phyloP scores from a whole-genome alignment of 192 early-diverging fungal species.

The Podila clonocystis region DNA sequence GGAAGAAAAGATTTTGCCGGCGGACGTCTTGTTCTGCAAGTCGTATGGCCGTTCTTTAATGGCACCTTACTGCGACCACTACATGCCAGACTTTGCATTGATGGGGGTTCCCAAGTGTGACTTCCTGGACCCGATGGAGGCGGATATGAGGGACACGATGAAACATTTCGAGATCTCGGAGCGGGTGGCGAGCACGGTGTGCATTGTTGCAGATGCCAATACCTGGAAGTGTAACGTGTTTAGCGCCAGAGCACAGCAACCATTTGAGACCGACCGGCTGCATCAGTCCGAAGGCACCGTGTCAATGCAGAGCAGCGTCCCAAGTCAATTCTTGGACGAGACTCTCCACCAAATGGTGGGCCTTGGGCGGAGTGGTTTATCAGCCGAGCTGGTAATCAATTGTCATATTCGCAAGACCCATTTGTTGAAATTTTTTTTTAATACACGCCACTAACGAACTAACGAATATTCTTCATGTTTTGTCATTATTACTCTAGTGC shows the following conservation, averaged over 20 bases:
- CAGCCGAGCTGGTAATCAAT: conserved; percentile 56
- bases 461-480: background rate
- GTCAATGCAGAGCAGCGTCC: conserved; percentile 8
- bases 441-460: background rate
- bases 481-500: conserved; percentile 22
- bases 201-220: conserved; percentile 57
- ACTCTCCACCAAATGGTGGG: conserved; percentile 36
- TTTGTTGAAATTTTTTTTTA: background rate
- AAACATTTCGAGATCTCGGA: conserved; percentile 47
- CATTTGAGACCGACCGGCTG: background rate
- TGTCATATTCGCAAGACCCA: background rate
- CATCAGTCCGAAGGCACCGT: background rate
- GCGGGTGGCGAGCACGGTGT: conserved; percentile 27
- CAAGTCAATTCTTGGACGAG: conserved; percentile 30
- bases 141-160: conserved; percentile 53
- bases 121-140: conserved; percentile 55
- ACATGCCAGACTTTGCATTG: conserved; percentile 67
- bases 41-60: conserved; percentile 68
- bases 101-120: conserved; percentile 65
- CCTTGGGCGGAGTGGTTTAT: conserved; percentile 30
- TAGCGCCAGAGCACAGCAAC: conserved; percentile 8
- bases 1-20: conserved; percentile 43
- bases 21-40: conserved; percentile 62
- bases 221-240: conserved; percentile 49
- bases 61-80: conserved; percentile 60